These are phyloP conservation scores for Leptographium wingfieldii DNA, from an alignment of 2,329 filamentous ascomycete genomes.

Conservation along the genomic window DNA sequence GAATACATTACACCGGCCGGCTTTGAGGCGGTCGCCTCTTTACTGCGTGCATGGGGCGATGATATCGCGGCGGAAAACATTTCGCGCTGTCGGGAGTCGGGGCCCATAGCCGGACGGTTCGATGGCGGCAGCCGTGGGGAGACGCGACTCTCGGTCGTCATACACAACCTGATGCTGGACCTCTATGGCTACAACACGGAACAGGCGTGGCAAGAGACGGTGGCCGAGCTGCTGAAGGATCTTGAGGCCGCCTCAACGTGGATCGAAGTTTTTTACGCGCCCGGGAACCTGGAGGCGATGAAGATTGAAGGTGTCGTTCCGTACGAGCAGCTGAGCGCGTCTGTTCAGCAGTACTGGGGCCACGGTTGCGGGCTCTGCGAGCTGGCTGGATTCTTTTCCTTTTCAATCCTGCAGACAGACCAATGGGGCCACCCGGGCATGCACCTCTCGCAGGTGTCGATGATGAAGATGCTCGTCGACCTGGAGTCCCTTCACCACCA, in stretches of 20 bases:
- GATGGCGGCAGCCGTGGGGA: conserved; percentile 1
- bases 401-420: conserved; percentile 11
- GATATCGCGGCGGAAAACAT: conserved; percentile 12
- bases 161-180: conserved; percentile 17
- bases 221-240: conserved; percentile 7
- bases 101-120: conserved; percentile 5
- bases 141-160: conserved; percentile 13
- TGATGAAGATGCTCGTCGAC: conserved; percentile 20
- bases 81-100: conserved; percentile 7
- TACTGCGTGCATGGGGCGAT: conserved; percentile 11
- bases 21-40: conserved; percentile 9
- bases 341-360: conserved; percentile 5
- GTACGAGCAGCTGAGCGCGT: conserved; percentile 1
- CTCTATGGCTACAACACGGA: conserved; percentile 10
- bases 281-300: conserved; percentile 6
- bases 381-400: conserved; percentile 10
- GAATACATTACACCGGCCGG: conserved; percentile 14
- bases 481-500: conserved; percentile 20
- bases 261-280: conserved; percentile 9
- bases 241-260: conserved; percentile 8
- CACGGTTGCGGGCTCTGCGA: conserved; percentile 10
- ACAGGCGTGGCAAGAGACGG: conserved; percentile 10
- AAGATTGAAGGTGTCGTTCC: conserved; percentile 1
- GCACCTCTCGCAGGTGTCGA: conserved; percentile 7
- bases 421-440: conserved; percentile 14